Conservation (phyloP, 805 yeast genomes). For the Monosporozyma solicola region DNA sequence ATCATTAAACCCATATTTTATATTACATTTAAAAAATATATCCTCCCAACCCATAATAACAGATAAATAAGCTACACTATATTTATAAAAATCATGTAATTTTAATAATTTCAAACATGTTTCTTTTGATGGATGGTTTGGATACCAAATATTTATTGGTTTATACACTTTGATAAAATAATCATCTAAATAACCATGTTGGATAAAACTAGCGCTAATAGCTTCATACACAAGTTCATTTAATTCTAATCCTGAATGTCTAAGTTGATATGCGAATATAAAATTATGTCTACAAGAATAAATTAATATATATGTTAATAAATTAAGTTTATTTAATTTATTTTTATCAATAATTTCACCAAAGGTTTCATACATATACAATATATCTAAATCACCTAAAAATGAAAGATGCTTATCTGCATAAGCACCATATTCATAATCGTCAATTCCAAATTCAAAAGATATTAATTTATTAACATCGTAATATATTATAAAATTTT, state of each 20-base stretch:
- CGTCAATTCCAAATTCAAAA: too few relatives aligned
- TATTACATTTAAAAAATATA: neutral
- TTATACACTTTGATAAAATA: neutral
- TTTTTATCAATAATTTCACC: neutral
- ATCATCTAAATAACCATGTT: slow-evolving; percentile 1
- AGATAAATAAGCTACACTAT: neutral
- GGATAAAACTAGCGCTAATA: neutral
- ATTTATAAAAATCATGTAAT: slow-evolving; percentile 1
- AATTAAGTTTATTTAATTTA: neutral
- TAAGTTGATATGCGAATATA: neutral
- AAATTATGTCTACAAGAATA: neutral
- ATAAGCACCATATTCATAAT: too few relatives aligned
- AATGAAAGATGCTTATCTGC: too few relatives aligned
- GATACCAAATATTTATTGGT: slow-evolving; percentile 1
- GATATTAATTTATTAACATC: neutral
- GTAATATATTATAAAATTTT: neutral
- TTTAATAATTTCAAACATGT: slow-evolving; percentile 3
- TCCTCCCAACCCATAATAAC: neutral
- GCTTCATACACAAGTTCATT: neutral
- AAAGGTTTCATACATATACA: neutral
- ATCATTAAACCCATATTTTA: neutral
- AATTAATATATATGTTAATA: neutral
- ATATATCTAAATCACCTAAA: too few relatives aligned
- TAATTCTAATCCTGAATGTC: neutral
- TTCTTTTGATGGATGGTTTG: neutral